Conservation (phyloP, 2,329 filamentous ascomycete genomes). For the Colletotrichum musicola region DNA sequence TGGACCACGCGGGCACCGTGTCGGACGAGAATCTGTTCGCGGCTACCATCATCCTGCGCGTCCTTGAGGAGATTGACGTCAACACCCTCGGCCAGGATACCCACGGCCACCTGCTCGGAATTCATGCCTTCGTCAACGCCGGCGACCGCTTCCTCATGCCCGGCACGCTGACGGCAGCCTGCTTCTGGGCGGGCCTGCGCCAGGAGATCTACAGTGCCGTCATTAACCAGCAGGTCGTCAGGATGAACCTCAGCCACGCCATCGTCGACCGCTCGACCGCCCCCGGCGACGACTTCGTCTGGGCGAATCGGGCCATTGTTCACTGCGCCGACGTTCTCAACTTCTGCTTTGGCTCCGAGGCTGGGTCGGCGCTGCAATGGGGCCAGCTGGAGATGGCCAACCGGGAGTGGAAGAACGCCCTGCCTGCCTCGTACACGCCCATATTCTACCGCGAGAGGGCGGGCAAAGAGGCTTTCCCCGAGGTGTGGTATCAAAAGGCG, state of each 20-base stretch:
- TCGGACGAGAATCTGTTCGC: constrained; percentile 67
- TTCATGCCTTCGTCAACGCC: constrained; percentile 61
- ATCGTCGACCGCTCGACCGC: constrained; percentile 64
- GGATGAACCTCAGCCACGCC: constrained; percentile 60
- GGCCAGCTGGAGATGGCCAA: constrained; percentile 39
- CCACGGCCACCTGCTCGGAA: constrained; percentile 61
- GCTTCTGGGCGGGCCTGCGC: constrained; percentile 69
- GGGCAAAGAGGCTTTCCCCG: constrained; percentile 52
- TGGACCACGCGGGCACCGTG: constrained; percentile 53
- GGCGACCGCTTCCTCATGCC: constrained; percentile 49
- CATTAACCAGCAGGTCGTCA: constrained; percentile 59
- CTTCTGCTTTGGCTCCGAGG: constrained; percentile 67
- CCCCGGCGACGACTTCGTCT: constrained; percentile 63
- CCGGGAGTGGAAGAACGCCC: constrained; percentile 39
- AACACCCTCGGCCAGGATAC: constrained; percentile 55
- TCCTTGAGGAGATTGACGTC: constrained; percentile 67
- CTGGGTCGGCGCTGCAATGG: constrained; percentile 36
- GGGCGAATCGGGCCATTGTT: constrained; percentile 73
- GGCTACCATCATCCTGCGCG: constrained; percentile 68
- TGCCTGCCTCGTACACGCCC: constrained; percentile 39
- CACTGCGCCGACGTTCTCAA: constrained; percentile 74
- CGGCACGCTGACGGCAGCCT: constrained; percentile 60
- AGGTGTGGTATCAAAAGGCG: constrained; percentile 40
- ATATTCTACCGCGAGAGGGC: constrained; percentile 39
- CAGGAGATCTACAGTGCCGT: constrained; percentile 72